Conservation (phyloP, 1,284 basidiomycete genomes). For the Ganoderma resinaceum region DNA sequence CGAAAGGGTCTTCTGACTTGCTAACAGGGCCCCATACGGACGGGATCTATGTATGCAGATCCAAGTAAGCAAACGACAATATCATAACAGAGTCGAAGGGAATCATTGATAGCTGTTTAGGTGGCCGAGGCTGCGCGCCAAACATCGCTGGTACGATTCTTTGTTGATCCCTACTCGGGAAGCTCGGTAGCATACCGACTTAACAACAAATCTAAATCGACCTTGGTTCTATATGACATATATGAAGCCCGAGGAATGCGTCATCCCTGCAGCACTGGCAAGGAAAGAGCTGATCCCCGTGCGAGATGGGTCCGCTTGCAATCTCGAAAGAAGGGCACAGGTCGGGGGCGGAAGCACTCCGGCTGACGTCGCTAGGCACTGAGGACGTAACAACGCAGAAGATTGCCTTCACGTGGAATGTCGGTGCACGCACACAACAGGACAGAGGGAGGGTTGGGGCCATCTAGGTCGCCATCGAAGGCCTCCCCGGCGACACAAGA, state of each 20-base stretch:
- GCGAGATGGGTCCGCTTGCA: not conserved
- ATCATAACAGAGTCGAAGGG: not conserved
- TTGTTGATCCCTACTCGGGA: not conserved
- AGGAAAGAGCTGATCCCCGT: not conserved
- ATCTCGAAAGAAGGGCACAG: not conserved
- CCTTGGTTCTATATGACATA: not conserved
- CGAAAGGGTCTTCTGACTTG: constrained; percentile 91
- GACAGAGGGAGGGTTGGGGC: not conserved
- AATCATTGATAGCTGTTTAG: not conserved
- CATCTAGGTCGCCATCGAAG: not conserved
- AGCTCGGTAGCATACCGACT: too few species aligned
- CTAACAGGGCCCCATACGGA: constrained; percentile 94
- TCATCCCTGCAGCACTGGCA: not conserved
- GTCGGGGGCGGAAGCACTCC: not conserved
- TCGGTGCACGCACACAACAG: not conserved
- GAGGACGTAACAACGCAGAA: not conserved
- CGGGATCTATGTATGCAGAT: constrained; percentile 63
- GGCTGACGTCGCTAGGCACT: not conserved
- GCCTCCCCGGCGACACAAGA: not conserved
- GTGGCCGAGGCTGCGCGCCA: not conserved
- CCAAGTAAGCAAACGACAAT: not conserved
- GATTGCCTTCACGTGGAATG: not conserved
- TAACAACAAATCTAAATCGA: not conserved
- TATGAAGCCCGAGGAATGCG: too few species aligned
- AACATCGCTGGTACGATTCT: not conserved